Percentiles rank a stretch among this genome's conserved stretches.
Conservation (phyloP, 1,139 yeast genomes). For the Taiozyma sp. region DNA sequence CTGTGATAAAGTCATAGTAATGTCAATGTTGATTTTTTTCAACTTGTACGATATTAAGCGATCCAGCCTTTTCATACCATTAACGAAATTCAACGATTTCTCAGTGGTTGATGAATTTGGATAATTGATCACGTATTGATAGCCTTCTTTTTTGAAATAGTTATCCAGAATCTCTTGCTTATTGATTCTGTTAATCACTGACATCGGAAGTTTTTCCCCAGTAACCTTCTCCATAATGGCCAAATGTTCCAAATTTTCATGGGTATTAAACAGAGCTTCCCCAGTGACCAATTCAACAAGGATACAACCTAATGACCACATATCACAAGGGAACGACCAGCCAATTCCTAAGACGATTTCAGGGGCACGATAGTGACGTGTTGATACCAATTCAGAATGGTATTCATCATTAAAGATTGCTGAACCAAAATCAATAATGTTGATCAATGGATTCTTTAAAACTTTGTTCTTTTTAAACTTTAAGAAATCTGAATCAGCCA, state of each 20-base stretch:
- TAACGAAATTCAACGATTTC: conserved; percentile 49
- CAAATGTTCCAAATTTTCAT: conserved; percentile 89
- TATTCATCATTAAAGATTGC: conserved; percentile 94
- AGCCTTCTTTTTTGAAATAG: conserved; percentile 10
- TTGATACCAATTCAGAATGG: conserved; percentile 87
- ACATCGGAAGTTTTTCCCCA: conserved; percentile 29
- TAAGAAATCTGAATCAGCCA: conserved; percentile 52
- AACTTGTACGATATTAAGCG: conserved; percentile 32
- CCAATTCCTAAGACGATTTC: conserved; percentile 92
- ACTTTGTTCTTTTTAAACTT: conserved; percentile 36
- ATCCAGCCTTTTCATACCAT: conserved; percentile 47
- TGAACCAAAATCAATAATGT: conserved; percentile 92
- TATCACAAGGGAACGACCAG: conserved; percentile 90
- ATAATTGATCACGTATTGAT: conserved; percentile 23
- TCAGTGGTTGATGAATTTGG: conserved; percentile 37
- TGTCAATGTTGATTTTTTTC: conserved; percentile 29
- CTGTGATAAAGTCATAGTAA: conserved; percentile 35
- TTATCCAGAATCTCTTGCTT: conserved; percentile 4
- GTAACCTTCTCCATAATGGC: conserved; percentile 89
- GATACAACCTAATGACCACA: conserved; percentile 97
- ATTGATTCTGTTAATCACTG: conserved; percentile 16
- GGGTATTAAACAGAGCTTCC: conserved; percentile 93
- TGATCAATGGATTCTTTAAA: conserved; percentile 76
- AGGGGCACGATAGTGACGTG: conserved; percentile 96
- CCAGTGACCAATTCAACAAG: conserved; percentile 90